phyloP scores from a whole-genome alignment of 1,139 yeast species.

The Scheffersomyces illinoinensis region DNA sequence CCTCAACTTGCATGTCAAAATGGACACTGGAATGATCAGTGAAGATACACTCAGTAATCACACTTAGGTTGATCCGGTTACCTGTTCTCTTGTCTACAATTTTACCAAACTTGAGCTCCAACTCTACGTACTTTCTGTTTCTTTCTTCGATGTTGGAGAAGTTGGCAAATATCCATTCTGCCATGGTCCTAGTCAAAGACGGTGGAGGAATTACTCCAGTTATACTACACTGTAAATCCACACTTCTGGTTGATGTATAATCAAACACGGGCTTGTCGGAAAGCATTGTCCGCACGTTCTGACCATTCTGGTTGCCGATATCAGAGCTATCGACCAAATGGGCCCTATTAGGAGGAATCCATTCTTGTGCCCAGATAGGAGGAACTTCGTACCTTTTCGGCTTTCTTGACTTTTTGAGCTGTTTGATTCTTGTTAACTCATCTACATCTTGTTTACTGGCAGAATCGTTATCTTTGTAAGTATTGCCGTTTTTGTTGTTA shows the following conservation, averaged over 20 bases:
- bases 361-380: constrained; percentile 84
- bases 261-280: constrained; percentile 37
- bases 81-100: constrained; percentile 69
- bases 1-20: constrained; percentile 72
- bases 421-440: constrained; percentile 17
- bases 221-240: constrained; percentile 57
- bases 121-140: constrained; percentile 64
- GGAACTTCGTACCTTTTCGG: constrained; percentile 67
- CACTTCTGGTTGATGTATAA: constrained; percentile 32
- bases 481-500: background rate
- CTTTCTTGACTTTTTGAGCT: constrained; percentile 30
- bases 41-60: constrained; percentile 73
- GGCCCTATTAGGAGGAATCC: constrained; percentile 49
- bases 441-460: constrained; percentile 3
- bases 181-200: constrained; percentile 76
- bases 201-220: constrained; percentile 80
- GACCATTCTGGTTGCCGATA: background rate
- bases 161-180: constrained; percentile 89
- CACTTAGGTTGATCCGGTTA: constrained; percentile 66
- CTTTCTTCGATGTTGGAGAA: constrained; percentile 62
- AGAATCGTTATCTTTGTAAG: background rate
- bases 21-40: constrained; percentile 57
- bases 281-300: constrained; percentile 4
- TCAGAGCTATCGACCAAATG: constrained; percentile 9
- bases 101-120: constrained; percentile 81